Percentiles rank a stretch among this genome's conserved stretches.
These are phyloP conservation scores for Termitomyces sp. DNA, from an alignment of 768 basidiomycete genomes.

Conservation along the genomic window DNA sequence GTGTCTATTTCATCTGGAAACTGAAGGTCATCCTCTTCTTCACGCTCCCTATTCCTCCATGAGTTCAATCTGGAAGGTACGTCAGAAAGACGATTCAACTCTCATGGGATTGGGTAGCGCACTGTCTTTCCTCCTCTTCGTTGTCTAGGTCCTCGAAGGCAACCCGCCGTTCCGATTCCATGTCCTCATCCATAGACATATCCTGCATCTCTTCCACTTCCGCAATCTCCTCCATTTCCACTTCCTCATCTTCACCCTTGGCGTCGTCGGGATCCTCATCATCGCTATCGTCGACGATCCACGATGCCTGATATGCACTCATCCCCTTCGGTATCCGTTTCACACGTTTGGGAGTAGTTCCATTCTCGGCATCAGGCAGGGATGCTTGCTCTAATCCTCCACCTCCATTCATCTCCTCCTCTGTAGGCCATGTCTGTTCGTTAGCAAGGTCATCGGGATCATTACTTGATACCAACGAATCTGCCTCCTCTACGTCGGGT, in stretches of 20 bases:
- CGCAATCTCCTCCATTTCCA: conserved; percentile 34
- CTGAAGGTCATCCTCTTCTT: conserved; percentile 76
- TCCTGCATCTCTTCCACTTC: conserved; percentile 66
- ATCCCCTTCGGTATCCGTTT: conserved; percentile 90
- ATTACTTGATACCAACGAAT: conserved; percentile 85
- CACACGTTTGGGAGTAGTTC: conserved; percentile 78
- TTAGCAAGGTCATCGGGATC: conserved; percentile 87
- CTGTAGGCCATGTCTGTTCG: conserved; percentile 98
- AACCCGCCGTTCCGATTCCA: conserved; percentile 54
- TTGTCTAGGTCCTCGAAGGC: conserved; percentile 74
- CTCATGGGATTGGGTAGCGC: conserved; percentile 23
- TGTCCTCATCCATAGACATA: conserved; percentile 50
- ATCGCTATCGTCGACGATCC: conserved; percentile 86
- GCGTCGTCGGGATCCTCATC: conserved; percentile 50
- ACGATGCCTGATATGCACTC: conserved; percentile 95
- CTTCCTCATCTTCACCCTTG: conserved; percentile 38
- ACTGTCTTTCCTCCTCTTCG: conserved; percentile 89
- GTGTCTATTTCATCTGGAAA: conserved; percentile 98
- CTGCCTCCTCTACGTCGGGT: conserved; percentile 60
- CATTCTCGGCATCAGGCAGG: conserved; percentile 61
- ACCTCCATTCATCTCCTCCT: conserved; percentile 80
- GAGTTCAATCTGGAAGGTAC: conserved; percentile 48
- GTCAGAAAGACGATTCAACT: conserved; percentile 2
- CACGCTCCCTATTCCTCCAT: conserved; percentile 68
- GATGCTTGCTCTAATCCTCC: conserved; percentile 24